Conservation (phyloP, 2,329 filamentous ascomycete species). For the Aspergillus fijiensis region DNA sequence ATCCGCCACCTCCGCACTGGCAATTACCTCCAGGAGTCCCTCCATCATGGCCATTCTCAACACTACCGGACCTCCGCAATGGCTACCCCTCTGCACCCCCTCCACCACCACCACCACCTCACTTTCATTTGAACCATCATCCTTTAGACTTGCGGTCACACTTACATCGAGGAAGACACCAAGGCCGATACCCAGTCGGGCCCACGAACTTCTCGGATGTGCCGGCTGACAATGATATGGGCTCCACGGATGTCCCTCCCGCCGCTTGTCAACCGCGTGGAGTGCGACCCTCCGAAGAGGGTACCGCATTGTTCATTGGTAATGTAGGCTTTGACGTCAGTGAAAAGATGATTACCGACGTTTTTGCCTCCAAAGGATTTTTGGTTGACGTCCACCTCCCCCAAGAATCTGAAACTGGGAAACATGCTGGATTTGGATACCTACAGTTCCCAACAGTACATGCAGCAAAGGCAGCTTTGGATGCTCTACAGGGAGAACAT, state of each 20-base stretch:
- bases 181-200: background rate
- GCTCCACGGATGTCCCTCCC: background rate
- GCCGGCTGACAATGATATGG: background rate
- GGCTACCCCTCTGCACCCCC: background rate
- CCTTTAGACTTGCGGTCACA: background rate
- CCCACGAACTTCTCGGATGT: background rate
- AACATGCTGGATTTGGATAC: slow-evolving; percentile 44
- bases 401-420: slow-evolving; percentile 31
- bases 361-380: slow-evolving; percentile 40
- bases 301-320: slow-evolving; percentile 37
- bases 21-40: background rate
- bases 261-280: background rate
- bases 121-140: background rate
- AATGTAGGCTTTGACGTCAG: slow-evolving; percentile 42
- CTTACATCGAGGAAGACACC: background rate
- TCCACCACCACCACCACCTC: background rate
- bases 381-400: slow-evolving; percentile 38
- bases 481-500: slow-evolving; percentile 36
- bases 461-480: slow-evolving; percentile 37
- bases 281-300: background rate
- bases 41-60: background rate
- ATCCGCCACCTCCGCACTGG: background rate
- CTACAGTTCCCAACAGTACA: slow-evolving; percentile 36
- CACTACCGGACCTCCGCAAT: background rate
- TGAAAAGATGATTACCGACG: slow-evolving; percentile 35